phyloP scores from a whole-genome alignment of 352 stramenopile species.

The Phytophthora colocasiae region DNA sequence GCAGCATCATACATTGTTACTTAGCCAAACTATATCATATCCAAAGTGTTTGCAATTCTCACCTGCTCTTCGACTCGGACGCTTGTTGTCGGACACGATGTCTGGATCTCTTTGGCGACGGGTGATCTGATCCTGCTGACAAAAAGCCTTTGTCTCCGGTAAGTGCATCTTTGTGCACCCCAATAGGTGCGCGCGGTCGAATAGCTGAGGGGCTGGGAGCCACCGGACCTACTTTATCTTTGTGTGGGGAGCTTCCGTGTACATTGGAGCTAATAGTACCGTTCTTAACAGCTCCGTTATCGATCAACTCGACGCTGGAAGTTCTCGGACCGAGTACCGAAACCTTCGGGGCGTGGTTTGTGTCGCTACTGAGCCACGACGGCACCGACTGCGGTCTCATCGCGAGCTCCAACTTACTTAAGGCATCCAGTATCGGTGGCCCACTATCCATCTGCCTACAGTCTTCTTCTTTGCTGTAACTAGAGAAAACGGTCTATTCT shows the following conservation, averaged over 20 bases:
- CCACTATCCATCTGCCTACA: conserved; percentile 29
- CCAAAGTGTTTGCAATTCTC: not conserved
- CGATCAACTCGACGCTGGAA: conserved; percentile 61
- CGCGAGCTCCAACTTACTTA: conserved; percentile 73
- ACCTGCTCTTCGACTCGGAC: conserved; percentile 48
- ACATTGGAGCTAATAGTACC: not conserved
- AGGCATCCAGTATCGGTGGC: conserved; percentile 58
- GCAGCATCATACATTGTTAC: not conserved
- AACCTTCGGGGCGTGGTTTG: conserved; percentile 71
- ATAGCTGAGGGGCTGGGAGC: conserved; percentile 44
- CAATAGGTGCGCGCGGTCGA: conserved; percentile 65
- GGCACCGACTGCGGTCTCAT: conserved; percentile 77
- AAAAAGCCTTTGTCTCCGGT: conserved; percentile 50
- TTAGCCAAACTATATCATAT: too few species aligned
- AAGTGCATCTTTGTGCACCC: conserved; percentile 53
- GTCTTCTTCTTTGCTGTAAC: not conserved
- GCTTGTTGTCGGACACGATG: conserved; percentile 42
- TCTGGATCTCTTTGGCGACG: conserved; percentile 52
- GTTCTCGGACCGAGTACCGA: conserved; percentile 59
- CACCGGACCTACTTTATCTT: conserved; percentile 32
- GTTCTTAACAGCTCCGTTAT: conserved; percentile 26
- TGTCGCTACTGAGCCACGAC: conserved; percentile 79
- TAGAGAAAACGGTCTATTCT: conserved; percentile 2
- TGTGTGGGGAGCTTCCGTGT: conserved; percentile 16
- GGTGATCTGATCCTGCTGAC: conserved; percentile 44